A percentile compares a stretch with the other conserved stretches of the same genome.
Evolutionary conservation across 2,329 filamentous ascomycete genomes (phyloP).

Genomic region (Bipolaris bicolor): DNA sequence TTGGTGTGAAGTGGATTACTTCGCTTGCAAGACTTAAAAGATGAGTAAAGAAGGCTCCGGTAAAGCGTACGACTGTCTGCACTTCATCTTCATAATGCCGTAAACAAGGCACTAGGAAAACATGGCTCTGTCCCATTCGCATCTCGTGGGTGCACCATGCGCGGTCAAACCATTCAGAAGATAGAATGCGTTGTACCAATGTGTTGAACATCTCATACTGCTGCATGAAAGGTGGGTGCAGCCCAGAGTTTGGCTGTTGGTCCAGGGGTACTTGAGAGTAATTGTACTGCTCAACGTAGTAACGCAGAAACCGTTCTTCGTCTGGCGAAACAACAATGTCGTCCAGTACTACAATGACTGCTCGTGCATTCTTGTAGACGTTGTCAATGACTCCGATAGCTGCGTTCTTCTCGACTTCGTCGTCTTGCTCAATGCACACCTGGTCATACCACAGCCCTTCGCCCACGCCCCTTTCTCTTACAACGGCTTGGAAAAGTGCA

Average conservation of each 20-base stretch:
- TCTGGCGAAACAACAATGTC: conserved; percentile 47
- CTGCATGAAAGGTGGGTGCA: conserved; percentile 42
- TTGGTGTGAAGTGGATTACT: conserved; percentile 16
- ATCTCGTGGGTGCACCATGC: conserved; percentile 56
- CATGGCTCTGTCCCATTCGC: conserved; percentile 48
- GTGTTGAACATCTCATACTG: conserved; percentile 28
- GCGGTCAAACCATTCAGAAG: conserved; percentile 53
- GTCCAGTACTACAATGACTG: conserved; percentile 52
- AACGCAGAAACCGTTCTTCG: conserved; percentile 47
- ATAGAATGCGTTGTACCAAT: conserved; percentile 47
- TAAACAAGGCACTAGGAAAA: conserved; percentile 51
- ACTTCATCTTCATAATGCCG: conserved; percentile 29
- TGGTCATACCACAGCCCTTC: conserved; percentile 57
- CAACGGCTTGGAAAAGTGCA: conserved; percentile 51
- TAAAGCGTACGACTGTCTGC: conserved; percentile 47
- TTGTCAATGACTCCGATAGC: conserved; percentile 51
- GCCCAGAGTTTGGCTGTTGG: conserved; percentile 34
- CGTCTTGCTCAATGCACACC: conserved; percentile 53
- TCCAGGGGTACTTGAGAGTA: conserved; percentile 24
- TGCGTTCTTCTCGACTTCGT: conserved; percentile 48
- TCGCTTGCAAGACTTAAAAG: conserved; percentile 47
- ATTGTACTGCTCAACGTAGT: conserved; percentile 49
- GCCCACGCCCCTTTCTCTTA: conserved; percentile 44
- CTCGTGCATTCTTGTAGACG: conserved; percentile 51
- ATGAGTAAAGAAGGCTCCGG: conserved; percentile 51